Percentiles rank a stretch among this genome's conserved stretches.
phyloP scores from a whole-genome alignment of 148 eudicot genomes.

The Spergularia bocconei region DNA sequence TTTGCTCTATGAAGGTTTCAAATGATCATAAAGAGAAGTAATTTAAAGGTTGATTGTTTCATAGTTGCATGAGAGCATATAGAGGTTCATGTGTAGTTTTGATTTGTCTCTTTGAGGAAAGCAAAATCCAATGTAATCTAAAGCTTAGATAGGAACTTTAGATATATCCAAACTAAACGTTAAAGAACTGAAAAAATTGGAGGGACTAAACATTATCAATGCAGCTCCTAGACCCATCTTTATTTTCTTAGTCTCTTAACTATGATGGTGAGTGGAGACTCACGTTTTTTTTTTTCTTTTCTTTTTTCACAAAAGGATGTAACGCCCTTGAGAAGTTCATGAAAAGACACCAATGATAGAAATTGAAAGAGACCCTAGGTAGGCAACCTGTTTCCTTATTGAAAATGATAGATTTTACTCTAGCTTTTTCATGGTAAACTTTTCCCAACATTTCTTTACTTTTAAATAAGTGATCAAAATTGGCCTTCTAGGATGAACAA shows the following conservation, averaged over 20 bases:
- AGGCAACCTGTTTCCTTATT: slow-evolving; percentile 9
- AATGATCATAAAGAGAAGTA: too few relatives aligned
- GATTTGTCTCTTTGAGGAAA: background rate
- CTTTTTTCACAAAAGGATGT: background rate
- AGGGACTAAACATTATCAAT: background rate
- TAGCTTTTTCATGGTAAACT: too few relatives aligned
- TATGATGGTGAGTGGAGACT: background rate
- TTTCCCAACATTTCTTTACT: too few relatives aligned
- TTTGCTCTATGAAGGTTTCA: too few relatives aligned
- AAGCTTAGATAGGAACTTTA: background rate
- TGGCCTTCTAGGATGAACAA: too few relatives aligned
- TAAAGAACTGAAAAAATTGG: too few relatives aligned
- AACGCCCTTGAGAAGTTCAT: background rate
- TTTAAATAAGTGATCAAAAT: too few relatives aligned
- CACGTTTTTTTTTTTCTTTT: background rate
- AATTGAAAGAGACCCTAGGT: background rate
- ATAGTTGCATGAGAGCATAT: too few relatives aligned
- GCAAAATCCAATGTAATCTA: background rate
- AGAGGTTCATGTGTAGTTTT: background rate
- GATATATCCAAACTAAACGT: background rate
- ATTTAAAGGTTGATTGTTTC: too few relatives aligned
- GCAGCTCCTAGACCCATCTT: background rate
- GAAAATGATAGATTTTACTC: background rate
- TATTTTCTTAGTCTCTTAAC: background rate
- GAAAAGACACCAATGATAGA: background rate